Evolutionary conservation across 208 protist species (phyloP).

Genomic region (Acanthamoeba quina): DNA sequence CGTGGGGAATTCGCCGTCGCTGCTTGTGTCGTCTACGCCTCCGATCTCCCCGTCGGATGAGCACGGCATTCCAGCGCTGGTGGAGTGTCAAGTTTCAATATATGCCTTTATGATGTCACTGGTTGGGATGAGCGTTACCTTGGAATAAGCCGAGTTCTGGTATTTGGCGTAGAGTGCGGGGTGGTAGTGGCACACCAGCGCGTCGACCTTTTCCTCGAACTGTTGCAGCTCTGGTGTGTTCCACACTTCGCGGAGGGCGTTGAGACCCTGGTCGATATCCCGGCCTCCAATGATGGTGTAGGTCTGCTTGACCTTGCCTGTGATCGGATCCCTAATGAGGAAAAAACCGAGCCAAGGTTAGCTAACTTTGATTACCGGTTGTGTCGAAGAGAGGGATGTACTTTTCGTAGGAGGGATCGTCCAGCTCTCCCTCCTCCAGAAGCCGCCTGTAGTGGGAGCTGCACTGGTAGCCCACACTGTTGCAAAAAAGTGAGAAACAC

Average conservation of each 20-base stretch:
- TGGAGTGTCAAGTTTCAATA: neutral
- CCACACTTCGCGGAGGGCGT: neutral
- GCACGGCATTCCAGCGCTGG: neutral
- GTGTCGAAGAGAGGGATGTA: neutral
- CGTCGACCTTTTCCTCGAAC: neutral
- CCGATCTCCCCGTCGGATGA: neutral
- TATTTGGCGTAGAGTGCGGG: neutral
- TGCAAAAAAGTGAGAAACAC: neutral
- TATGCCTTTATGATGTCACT: too few relatives aligned
- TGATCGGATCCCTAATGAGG: neutral
- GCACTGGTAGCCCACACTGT: conserved; percentile 33
- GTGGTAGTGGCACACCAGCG: neutral
- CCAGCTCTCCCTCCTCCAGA: neutral
- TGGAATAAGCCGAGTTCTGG: conserved; percentile 3
- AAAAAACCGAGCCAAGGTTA: neutral
- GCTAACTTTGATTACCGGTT: neutral
- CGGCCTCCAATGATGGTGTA: neutral
- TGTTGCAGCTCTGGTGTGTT: neutral
- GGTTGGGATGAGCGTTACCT: neutral
- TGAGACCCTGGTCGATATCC: conserved; percentile 1
- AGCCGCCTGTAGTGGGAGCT: conserved; percentile 7
- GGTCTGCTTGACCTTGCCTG: conserved; percentile 1
- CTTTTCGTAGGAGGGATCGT: conserved; percentile 7
- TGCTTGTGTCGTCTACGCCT: neutral
- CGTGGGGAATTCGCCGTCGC: neutral